Evolutionary conservation across 2,329 filamentous ascomycete species (phyloP).

Genomic region (Colletotrichum gigasporum): DNA sequence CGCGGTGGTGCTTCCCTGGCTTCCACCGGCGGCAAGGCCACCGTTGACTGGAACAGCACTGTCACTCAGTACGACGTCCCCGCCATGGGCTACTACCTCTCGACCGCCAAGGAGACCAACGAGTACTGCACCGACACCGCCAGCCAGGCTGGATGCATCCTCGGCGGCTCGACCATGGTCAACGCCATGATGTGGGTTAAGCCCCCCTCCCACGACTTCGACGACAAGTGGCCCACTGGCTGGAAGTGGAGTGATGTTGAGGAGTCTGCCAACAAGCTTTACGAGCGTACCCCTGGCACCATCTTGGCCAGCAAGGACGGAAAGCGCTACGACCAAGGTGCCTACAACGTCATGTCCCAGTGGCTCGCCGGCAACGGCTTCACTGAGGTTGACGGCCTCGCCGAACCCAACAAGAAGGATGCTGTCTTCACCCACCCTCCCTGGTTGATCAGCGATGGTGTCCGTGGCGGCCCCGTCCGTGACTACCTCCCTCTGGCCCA

Average conservation of each 20-base stretch:
- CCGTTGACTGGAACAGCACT: conserved; percentile 39
- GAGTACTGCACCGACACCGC: conserved; percentile 41
- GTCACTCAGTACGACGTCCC: conserved; percentile 36
- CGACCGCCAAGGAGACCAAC: conserved; percentile 21
- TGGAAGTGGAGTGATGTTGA: conserved; percentile 34
- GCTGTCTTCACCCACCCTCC: conserved; percentile 33
- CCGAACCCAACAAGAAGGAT: conserved; percentile 33
- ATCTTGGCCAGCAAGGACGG: conserved; percentile 32
- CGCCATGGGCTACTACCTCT: conserved; percentile 32
- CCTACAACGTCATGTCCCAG: conserved; percentile 29
- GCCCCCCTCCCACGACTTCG: conserved; percentile 32
- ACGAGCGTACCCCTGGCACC: conserved; percentile 33
- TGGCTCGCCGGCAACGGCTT: conserved; percentile 32
- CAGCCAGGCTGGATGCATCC: conserved; percentile 40
- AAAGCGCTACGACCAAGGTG: conserved; percentile 34
- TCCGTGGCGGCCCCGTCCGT: conserved; percentile 33
- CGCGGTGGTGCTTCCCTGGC: conserved; percentile 27
- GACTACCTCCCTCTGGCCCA: conserved; percentile 51
- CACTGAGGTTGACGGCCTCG: conserved; percentile 31
- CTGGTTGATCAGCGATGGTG: conserved; percentile 32
- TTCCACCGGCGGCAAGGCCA: conserved; percentile 32
- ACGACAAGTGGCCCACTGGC: conserved; percentile 32
- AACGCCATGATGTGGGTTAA: conserved; percentile 40
- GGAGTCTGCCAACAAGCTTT: conserved; percentile 32
- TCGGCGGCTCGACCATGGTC: conserved; percentile 42